phyloP scores from a whole-genome alignment of 768 basidiomycete genomes.

The Naganishia vaughanmartiniae region DNA sequence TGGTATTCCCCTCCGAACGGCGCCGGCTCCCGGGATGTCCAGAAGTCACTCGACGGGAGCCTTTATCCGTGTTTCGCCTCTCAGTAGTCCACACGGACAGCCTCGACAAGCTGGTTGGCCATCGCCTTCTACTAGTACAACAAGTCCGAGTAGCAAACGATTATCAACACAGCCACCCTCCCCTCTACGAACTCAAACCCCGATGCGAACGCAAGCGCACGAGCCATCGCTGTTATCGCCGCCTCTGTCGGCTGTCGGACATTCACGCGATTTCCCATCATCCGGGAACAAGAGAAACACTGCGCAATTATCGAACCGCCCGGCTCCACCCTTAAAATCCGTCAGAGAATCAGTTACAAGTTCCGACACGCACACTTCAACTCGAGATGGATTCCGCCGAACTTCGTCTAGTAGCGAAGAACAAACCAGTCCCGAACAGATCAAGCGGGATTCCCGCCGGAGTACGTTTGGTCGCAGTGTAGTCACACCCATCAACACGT shows the following conservation, averaged over 20 bases:
- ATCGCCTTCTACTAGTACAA: background rate
- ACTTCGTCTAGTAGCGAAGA: background rate
- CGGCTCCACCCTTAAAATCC: background rate
- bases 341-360: conserved; percentile 1
- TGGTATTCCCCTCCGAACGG: conserved; percentile 12
- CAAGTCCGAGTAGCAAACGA: background rate
- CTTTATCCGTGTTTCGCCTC: background rate
- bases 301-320: background rate
- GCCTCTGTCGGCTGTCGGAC: conserved; percentile 12
- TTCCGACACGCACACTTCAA: background rate
- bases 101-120: background rate
- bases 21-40: background rate
- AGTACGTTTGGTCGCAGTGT: conserved; percentile 3
- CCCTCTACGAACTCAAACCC: background rate
- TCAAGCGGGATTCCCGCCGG: background rate
- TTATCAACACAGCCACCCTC: background rate
- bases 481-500: conserved; percentile 2
- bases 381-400: conserved; percentile 1
- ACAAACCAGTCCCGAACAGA: background rate
- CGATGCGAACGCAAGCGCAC: background rate
- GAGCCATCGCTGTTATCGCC: conserved; percentile 6
- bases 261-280: background rate
- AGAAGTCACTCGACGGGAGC: background rate
- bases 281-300: background rate
- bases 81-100: background rate